Evolutionary conservation across 164 flowering plant species (phyloP).

Genomic region (Aristolochia contorta): DNA sequence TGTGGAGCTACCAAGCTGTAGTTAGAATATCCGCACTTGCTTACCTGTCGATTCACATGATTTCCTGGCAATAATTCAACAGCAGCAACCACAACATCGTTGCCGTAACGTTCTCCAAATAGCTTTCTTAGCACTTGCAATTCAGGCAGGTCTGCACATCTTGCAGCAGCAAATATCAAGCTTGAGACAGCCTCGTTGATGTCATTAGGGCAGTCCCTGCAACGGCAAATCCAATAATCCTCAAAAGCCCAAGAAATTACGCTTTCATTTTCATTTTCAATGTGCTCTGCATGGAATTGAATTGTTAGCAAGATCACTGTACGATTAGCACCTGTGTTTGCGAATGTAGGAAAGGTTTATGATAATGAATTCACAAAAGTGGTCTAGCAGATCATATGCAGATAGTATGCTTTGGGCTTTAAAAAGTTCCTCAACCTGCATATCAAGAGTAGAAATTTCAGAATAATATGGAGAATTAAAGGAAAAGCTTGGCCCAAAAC

Average conservation of each 20-base stretch:
- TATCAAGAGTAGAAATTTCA: background rate
- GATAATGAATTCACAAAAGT: constrained; percentile 57
- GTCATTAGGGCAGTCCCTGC: constrained; percentile 74
- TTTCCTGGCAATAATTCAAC: constrained; percentile 54
- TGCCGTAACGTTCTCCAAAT: constrained; percentile 67
- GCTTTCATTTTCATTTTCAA: background rate
- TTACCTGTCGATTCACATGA: constrained; percentile 58
- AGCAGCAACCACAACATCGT: constrained; percentile 34
- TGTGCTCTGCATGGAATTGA: background rate
- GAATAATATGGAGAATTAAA: no score
- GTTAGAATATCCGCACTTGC: no score
- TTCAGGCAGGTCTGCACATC: constrained; percentile 83
- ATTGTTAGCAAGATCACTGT: background rate
- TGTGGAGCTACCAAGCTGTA: background rate
- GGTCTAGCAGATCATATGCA: constrained; percentile 54
- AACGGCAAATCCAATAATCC: background rate
- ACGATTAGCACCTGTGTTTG: constrained; percentile 37
- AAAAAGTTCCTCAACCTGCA: constrained; percentile 63
- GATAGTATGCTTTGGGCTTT: constrained; percentile 36
- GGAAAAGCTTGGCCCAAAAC: no score
- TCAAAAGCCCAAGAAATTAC: background rate
- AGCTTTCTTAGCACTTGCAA: constrained; percentile 47
- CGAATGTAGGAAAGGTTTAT: constrained; percentile 54
- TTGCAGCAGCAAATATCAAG: constrained; percentile 69
- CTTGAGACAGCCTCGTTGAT: constrained; percentile 78